Evolutionary conservation across 257 asterid genomes (phyloP), one percentile per base, ranked within the genome.

Genomic region (Ehretia macrophylla): DNA sequence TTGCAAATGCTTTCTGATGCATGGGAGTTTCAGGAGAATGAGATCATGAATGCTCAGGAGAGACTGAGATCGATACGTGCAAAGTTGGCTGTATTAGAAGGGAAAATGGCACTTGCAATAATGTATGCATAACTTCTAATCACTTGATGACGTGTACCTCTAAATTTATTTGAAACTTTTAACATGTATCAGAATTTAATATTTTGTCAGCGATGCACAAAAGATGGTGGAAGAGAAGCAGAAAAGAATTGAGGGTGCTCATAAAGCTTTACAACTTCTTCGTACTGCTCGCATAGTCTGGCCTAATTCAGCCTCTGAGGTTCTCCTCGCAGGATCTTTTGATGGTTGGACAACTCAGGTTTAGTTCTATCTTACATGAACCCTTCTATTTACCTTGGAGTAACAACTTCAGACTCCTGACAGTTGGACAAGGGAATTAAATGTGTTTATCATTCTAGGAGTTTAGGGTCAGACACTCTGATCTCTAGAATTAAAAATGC

Each of bases 291-390:
- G 54, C 60, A 68, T 93, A 21, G 76, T 75, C 52, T 93, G 95
- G 96, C 83, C 80, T 63, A 86, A 61, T 74, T 69, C 95, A 56
- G 99, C 95, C 56, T 68, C 91, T 0, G 90, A 86, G 78, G 99
- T 89, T 76, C 75, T 81, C 58, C 72, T 93, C 58, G 66, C 64
- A 9, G 99, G 99, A 37, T 89, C 97, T 10, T 93, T 88, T 72
- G 99, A 93, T 75, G 95, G 97, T 71, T 93, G 99, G 99, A 85
- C 90, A 38, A 77, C 89, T 58, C 89, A 93, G 99, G 99, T 93
- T 55, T 46, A 70, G 55, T 64, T 13, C 57, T 60, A 2, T 42
- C 62, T 56, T 55, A 17, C 60, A 10, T 57, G 16, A 56, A 46
- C 35, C 1, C 12, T 42, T 42, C 47, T 11, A 3, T 42, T 27